phyloP scores from a whole-genome alignment of 805 yeast species.

The Naumovozyma dairenensis region DNA sequence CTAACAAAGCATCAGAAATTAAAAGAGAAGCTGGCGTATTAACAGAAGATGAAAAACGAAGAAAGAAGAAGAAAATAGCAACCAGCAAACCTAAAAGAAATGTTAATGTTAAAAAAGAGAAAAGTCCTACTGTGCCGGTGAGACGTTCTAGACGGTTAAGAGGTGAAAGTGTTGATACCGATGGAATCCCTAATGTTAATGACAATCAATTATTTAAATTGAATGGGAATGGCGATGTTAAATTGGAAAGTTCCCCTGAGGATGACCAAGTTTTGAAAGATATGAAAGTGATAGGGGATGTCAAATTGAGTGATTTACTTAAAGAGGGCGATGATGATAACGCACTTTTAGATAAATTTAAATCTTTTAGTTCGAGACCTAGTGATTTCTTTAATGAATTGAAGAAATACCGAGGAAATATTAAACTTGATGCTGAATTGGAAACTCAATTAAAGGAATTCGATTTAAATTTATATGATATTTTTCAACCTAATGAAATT shows the following conservation, averaged over 20 bases:
- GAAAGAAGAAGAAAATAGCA: constrained; percentile 19
- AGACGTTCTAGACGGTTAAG: constrained; percentile 73
- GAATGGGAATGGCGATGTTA: neutral
- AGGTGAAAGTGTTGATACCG: constrained; percentile 49
- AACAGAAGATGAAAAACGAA: constrained; percentile 21
- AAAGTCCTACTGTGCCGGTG: constrained; percentile 38
- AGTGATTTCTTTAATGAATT: constrained; percentile 58
- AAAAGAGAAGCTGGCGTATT: constrained; percentile 35
- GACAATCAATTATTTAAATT: constrained; percentile 17
- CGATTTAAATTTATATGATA: constrained; percentile 40
- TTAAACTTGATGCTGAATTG: constrained; percentile 25
- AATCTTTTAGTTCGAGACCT: constrained; percentile 34
- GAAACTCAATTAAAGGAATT: constrained; percentile 43
- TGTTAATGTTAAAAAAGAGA: constrained; percentile 6
- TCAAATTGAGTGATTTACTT: constrained; percentile 50
- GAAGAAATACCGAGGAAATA: constrained; percentile 27
- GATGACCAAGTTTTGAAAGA: constrained; percentile 42
- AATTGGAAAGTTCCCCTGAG: constrained; percentile 12
- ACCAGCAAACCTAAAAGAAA: constrained; percentile 13
- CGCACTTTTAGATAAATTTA: constrained; percentile 24
- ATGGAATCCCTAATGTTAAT: constrained; percentile 23
- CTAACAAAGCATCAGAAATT: constrained; percentile 45
- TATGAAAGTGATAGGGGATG: constrained; percentile 56
- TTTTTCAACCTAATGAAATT: constrained; percentile 59
- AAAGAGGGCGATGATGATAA: constrained; percentile 33